phyloP scores from a whole-genome alignment of 73 alveolate genomes.

The Tetrahymena elliotti region DNA sequence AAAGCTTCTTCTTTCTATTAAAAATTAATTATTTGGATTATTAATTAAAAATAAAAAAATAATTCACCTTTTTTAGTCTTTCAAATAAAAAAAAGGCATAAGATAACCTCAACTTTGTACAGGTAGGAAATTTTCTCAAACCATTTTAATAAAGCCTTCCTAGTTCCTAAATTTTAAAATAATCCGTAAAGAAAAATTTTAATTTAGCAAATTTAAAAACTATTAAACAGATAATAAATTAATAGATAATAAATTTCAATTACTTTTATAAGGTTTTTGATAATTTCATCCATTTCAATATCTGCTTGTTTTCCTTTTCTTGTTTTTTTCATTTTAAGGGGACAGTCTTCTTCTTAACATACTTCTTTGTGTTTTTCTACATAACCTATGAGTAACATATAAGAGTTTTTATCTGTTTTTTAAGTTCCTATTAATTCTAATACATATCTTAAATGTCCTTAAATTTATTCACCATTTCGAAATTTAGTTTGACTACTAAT shows the following conservation, averaged over 20 bases:
- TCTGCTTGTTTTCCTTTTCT: conserved; percentile 13
- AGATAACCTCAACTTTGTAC: conserved; percentile 71
- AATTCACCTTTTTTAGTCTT: conserved; percentile 56
- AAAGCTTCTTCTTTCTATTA: conserved; percentile 8
- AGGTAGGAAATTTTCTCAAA: conserved; percentile 71
- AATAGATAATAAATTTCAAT: neutral
- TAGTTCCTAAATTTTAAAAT: conserved; percentile 53
- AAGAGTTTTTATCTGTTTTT: conserved; percentile 65
- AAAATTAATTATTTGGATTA: neutral
- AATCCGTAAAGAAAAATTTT: neutral
- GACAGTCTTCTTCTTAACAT: conserved; percentile 74
- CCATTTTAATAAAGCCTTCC: conserved; percentile 75
- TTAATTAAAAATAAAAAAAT: neutral
- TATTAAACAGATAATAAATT: no score
- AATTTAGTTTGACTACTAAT: conserved; percentile 69
- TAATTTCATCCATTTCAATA: conserved; percentile 3
- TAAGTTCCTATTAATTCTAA: conserved; percentile 59
- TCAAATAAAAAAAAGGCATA: conserved; percentile 87
- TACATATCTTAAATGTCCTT: conserved; percentile 70
- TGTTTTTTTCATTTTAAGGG: conserved; percentile 56
- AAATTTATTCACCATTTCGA: conserved; percentile 77
- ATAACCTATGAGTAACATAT: conserved; percentile 78
- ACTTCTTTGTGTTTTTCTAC: conserved; percentile 80
- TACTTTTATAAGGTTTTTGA: neutral
- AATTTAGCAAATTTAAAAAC: neutral